These are phyloP conservation scores for Sorghum bicolor DNA, from an alignment of 176 grass and related monocot genomes.

Conservation along the genomic window Sorghum_bicolor_NCBIv3 NC_012876.2:62041001-62041500, in stretches of 20 bases:
- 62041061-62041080: conserved; percentile 68
- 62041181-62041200: conserved; percentile 49
- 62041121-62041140: conserved; percentile 85
- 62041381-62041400: conserved; percentile 69
- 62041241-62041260: conserved; percentile 64
- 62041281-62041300: conserved; percentile 69
- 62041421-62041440: conserved; percentile 83
- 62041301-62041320: conserved; percentile 73
- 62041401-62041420: conserved; percentile 60
- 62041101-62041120: conserved; percentile 55
- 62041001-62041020: conserved; percentile 65
- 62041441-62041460: conserved; percentile 81
- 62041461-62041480: conserved; percentile 73
- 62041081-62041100: conserved; percentile 68
- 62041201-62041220: conserved; percentile 87
- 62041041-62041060: conserved; percentile 76
- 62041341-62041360: conserved; percentile 92
- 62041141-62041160: conserved; percentile 95
- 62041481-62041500: conserved; percentile 62
- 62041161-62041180: conserved; percentile 64
- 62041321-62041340: conserved; percentile 72
- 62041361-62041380: conserved; percentile 70
- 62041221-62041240: conserved; percentile 82
- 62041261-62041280: conserved; percentile 85
- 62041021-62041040: conserved; percentile 81